Evolutionary conservation across 2,329 filamentous ascomycete species (phyloP).

Genomic region (Cytospora chrysosperma): DNA sequence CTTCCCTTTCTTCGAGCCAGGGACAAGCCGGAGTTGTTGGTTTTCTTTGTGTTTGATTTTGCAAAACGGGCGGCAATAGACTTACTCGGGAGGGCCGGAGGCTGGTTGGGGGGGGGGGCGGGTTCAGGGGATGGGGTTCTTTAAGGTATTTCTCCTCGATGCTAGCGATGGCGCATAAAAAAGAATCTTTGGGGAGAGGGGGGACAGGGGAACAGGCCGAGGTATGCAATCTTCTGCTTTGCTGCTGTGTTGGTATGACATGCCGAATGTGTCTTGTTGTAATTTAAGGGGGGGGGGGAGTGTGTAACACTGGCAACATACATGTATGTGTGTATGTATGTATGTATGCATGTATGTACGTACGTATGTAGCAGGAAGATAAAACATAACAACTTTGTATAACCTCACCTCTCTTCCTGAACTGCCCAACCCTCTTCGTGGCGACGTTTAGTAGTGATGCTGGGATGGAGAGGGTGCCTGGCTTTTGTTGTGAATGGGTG

Average conservation of each 20-base stretch:
- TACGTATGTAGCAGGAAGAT: background rate
- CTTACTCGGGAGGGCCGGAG: constrained; percentile 13
- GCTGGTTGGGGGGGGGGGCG: no score
- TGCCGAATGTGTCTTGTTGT: background rate
- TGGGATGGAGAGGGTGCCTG: background rate
- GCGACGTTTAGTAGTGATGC: background rate
- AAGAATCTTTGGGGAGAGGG: background rate
- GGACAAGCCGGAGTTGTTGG: constrained; percentile 12
- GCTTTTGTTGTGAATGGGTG: no score
- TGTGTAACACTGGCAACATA: background rate
- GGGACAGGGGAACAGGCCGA: background rate
- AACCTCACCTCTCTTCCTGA: background rate
- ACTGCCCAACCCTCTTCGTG: background rate
- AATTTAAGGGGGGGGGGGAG: background rate
- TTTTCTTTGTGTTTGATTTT: background rate
- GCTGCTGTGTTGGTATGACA: background rate
- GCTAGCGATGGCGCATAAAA: constrained; percentile 25
- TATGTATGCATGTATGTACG: no score
- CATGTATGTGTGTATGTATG: no score
- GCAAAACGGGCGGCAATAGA: constrained; percentile 20
- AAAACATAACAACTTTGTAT: background rate
- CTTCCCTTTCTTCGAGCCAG: background rate
- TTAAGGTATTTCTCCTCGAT: constrained; percentile 4
- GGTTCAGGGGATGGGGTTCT: no score
- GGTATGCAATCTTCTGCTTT: background rate